Percentiles rank a stretch among this genome's conserved stretches.
These are phyloP conservation scores for Aspergillus novofumigatus DNA, from an alignment of 2,329 filamentous ascomycete species.

Conservation along the genomic window DNA sequence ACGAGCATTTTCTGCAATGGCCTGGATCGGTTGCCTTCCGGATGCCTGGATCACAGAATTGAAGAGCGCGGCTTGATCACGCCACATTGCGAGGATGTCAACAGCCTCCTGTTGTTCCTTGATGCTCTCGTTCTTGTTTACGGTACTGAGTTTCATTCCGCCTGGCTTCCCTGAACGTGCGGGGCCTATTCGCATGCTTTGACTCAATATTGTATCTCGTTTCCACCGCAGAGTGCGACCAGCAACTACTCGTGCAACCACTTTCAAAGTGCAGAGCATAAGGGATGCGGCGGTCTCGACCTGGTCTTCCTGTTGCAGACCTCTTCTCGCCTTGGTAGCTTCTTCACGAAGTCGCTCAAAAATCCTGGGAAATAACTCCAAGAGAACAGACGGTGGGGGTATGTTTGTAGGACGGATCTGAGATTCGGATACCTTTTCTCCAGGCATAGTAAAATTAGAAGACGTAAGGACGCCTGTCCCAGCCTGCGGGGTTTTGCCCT, in stretches of 20 bases:
- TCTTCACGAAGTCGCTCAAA: conserved; percentile 62
- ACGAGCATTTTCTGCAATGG: conserved; percentile 65
- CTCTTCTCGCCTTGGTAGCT: conserved; percentile 62
- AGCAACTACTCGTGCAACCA: conserved; percentile 75
- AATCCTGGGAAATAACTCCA: conserved; percentile 70
- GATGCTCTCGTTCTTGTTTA: conserved; percentile 77
- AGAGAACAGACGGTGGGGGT: conserved; percentile 77
- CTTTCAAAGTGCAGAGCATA: conserved; percentile 38
- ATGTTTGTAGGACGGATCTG: conserved; percentile 72
- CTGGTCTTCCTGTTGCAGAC: conserved; percentile 44
- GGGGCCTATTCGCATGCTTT: conserved; percentile 79
- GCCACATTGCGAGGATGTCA: conserved; percentile 73
- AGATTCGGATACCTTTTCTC: conserved; percentile 3
- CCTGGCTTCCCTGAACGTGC: conserved; percentile 66
- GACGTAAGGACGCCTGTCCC: not conserved
- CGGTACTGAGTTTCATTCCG: conserved; percentile 86
- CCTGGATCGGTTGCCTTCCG: conserved; percentile 53
- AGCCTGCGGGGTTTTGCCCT: conserved; percentile 1
- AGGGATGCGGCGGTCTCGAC: conserved; percentile 17
- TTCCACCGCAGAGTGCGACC: conserved; percentile 88
- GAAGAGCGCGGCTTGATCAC: conserved; percentile 68
- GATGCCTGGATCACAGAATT: conserved; percentile 54
- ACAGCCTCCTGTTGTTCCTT: conserved; percentile 81
- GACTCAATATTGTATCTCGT: conserved; percentile 75
- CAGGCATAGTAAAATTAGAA: conserved; percentile 6